Base-by-base conservation (phyloP, 2,329 filamentous ascomycete genomes). In the Ceratocystis harringtonii region DNA sequence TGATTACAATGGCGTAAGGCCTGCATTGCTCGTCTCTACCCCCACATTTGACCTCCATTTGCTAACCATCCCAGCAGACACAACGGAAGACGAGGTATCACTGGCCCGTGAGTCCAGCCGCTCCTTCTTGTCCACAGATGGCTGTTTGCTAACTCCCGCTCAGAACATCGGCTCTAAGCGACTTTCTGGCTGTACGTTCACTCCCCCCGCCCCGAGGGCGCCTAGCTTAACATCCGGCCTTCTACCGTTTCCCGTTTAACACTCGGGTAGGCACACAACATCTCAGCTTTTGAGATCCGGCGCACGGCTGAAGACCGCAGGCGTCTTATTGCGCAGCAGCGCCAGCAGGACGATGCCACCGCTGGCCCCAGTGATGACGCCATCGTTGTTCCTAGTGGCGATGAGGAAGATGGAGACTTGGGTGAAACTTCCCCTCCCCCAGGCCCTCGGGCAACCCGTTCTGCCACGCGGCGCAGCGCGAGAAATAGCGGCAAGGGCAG, bases 191-290 rank as follows among this genome's bases (percentile, higher is more conserved):
- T 28, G 78, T 79, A 69, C 69, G 77, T 70, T 55, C 3, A 6
- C 52, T 8, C 57, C 43, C 15, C 57, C 43, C 50, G 1, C 22
- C 22, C 22, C 22, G 22, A 25, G 22, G 41, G 4, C 43, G 10
- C 43, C 8, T 41, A 2, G 5, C 12, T 22, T 7, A 4, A 5
- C 7, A 17, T 5, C 8, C 12, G 10, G 10, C 36, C 36, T 41
- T 41, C 36, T 12, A 41, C 36, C 10, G 4, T 4, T 22, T 22
- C 17, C 32, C 22, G n/a, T 32, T 65, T 52, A 50, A 41, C 44
- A 50, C 55, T 61, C 36, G 28, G 17, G 19, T 44, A 87, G 81
- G 83, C 86, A 1, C 85, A 89, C 73, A 89, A 89, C 70, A 90
- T 90, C 69, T 89, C 83, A 25, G 81, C 82, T 1, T 73, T 76